These are phyloP conservation scores for Penicillium nucicola DNA, from an alignment of 495 filamentous ascomycete genomes.

Conservation along the genomic window DNA sequence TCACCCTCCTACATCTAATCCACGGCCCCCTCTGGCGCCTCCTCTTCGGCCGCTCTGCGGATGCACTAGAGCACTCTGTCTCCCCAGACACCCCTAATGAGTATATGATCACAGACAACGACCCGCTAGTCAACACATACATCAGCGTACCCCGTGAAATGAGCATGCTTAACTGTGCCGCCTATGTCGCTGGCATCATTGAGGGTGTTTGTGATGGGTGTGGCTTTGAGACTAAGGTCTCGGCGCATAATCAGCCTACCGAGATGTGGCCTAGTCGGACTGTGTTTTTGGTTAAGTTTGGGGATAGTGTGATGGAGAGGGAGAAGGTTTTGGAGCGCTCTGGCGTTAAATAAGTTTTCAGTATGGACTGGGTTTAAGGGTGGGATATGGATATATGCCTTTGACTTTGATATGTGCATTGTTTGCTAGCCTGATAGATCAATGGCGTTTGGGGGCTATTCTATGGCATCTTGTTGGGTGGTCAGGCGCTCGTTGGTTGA, in stretches of 20 bases:
- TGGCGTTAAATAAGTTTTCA: constrained; percentile 40
- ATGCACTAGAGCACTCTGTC: constrained; percentile 86
- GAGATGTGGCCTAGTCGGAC: constrained; percentile 94
- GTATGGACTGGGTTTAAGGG: not conserved
- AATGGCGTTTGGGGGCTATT: not conserved
- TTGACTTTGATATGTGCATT: no score
- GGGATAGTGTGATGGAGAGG: constrained; percentile 81
- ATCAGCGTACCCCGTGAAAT: constrained; percentile 92
- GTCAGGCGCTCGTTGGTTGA: not conserved
- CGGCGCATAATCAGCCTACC: constrained; percentile 80
- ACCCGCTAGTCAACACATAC: constrained; percentile 90
- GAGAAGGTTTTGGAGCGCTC: constrained; percentile 65
- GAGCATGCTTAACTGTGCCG: constrained; percentile 93
- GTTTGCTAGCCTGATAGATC: not conserved
- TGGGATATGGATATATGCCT: no score
- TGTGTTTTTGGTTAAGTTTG: constrained; percentile 91
- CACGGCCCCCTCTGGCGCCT: constrained; percentile 86
- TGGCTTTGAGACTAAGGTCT: constrained; percentile 83
- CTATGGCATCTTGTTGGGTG: not conserved
- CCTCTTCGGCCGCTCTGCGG: constrained; percentile 85
- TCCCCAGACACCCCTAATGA: constrained; percentile 78
- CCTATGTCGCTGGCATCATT: constrained; percentile 90
- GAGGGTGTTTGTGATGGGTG: constrained; percentile 94
- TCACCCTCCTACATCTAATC: constrained; percentile 91
- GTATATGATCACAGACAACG: constrained; percentile 98